Evolutionary conservation across 140 eudicot species (phyloP).

Genomic region (Eryngium alpinum): DNA sequence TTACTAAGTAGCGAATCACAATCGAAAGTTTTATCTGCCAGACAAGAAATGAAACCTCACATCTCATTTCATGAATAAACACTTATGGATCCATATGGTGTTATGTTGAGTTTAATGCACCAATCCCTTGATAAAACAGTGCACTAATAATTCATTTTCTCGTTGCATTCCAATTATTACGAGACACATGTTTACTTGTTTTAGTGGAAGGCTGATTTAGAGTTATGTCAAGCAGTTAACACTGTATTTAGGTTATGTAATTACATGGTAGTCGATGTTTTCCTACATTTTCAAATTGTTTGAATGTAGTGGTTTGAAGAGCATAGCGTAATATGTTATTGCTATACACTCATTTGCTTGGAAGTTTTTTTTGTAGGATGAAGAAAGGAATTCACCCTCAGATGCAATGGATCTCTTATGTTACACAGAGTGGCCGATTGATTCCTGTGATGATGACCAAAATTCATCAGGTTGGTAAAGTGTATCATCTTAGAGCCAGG

Average conservation of each 20-base stretch:
- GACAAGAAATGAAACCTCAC: no score
- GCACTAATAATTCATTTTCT: neutral
- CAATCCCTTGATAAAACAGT: neutral
- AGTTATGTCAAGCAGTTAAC: neutral
- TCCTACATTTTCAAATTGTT: neutral
- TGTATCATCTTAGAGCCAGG: slow-evolving; percentile 76
- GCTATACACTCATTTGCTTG: neutral
- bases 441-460: slow-evolving; percentile 86
- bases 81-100: no score
- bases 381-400: slow-evolving; percentile 99
- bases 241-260: neutral
- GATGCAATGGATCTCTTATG: slow-evolving; percentile 95
- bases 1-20: no score
- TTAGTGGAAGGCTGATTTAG: neutral
- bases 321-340: neutral
- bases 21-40: no score
- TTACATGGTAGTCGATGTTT: neutral
- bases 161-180: neutral
- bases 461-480: slow-evolving; percentile 75
- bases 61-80: no score
- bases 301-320: neutral
- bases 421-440: slow-evolving; percentile 92
- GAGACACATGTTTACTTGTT: neutral
- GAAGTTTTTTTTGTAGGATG: slow-evolving; percentile 37
- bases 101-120: neutral